These are phyloP conservation scores for Trichoderma asperellum DNA, from an alignment of 2,329 filamentous ascomycete genomes.

Conservation along the genomic window DNA sequence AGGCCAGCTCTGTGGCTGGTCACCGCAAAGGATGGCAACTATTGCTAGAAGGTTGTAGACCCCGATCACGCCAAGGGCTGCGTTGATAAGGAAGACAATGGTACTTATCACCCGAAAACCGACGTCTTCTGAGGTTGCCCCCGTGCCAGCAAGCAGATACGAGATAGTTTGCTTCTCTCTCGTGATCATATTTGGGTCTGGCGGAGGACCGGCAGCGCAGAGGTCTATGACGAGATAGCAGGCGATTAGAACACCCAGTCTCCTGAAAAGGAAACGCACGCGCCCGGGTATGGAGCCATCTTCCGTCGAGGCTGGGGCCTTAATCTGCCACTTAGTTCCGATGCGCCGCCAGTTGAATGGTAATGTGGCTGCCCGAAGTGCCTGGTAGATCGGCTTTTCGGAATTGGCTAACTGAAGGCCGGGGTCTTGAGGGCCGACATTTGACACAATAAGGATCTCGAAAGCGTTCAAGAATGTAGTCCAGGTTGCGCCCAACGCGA, in stretches of 20 bases:
- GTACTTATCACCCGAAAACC: background rate
- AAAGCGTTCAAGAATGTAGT: background rate
- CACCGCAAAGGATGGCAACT: background rate
- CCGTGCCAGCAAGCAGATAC: background rate
- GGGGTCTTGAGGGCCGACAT: background rate
- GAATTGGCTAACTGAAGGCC: background rate
- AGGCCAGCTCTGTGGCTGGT: background rate
- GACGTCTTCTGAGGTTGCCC: background rate
- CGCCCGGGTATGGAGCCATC: background rate
- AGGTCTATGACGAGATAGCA: background rate
- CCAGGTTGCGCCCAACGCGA: background rate
- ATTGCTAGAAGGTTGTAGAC: background rate
- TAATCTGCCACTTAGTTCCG: constrained; percentile 11
- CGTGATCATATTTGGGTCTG: background rate
- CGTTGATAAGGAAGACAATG: background rate
- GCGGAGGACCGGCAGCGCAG: background rate
- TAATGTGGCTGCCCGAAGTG: constrained; percentile 7
- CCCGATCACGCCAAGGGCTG: background rate
- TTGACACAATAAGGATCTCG: background rate
- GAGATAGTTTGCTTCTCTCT: background rate
- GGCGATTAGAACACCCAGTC: background rate
- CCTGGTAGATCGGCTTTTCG: background rate
- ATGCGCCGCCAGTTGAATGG: constrained; percentile 15
- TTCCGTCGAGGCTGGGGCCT: background rate
- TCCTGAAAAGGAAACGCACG: background rate